Base-by-base conservation (phyloP, 2,329 filamentous ascomycete genomes). In the Colletotrichum tabaci region DNA sequence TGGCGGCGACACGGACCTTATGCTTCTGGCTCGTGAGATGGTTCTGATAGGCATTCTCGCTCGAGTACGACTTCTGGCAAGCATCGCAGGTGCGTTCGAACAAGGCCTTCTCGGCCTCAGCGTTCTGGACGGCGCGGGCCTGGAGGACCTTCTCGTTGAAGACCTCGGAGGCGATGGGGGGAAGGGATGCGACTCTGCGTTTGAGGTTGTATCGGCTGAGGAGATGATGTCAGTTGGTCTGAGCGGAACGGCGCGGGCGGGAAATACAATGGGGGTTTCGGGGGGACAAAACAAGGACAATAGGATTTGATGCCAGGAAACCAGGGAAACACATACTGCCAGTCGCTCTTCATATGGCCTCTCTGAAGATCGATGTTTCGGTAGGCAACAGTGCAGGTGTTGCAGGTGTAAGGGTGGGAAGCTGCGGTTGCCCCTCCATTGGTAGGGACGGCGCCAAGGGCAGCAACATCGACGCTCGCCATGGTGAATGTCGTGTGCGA, bases 381-480 rank as follows among this genome's bases (percentile, higher is more conserved):
- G 84, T 98, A 99, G 63, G 96, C 96, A 77, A 99, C 95, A 81
- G 98, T 94, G 80, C 96, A 99, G 70, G 95, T 96, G 83, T 98
- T 99, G 90, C 96, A 99, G 67, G 96, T 98, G 84, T 96, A 99
- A 2, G 96, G 96, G 80, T 98, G 94, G 35, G 92, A 87, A 42
- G 88, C 78, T 50, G 65, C 65, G 18, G 84, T 77, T 9, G 80
- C 81, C 74, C 77, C 79, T 66, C 77, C 77, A 57, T 76, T 75
- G 40, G 77, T 75, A 35, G 65, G 60, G 62, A 61, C 56, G 44
- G 52, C 44, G 38, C 71, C 73, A 18, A 74, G 67, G 26, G 71
- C 65, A 66, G 73, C 73, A 57, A 74, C 67, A 64, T 81, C 79
- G 61, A 75, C 77, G 73, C 78, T 82, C 73, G 88, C 85, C 89